Evolutionary conservation across 768 basidiomycete genomes (phyloP), one percentile per base, ranked within the genome.

Genomic region (Psilocybe azurescens): DNA sequence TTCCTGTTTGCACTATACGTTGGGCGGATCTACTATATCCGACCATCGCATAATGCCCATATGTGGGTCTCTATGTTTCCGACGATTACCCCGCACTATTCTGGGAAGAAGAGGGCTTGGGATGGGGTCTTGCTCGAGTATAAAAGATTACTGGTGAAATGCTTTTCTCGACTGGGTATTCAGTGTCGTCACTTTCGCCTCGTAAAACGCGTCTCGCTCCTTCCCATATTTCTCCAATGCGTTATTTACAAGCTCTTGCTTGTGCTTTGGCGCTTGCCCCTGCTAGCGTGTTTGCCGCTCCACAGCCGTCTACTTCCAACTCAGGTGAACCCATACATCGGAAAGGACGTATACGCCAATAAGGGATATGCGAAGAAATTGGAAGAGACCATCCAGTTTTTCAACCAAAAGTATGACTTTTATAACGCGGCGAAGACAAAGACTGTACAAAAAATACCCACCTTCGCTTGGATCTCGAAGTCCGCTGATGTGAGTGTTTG

Each of bases 391-490:
- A 63, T 70, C 44, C 52, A 62, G 20, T 63, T 58, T 50, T 67
- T 70, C 63, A 55, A 57, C 38, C 32, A 60, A 6, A 38, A 57
- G 13, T 48, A 52, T 20, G 67, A 70, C 47, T 38, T 38, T 11
- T 16, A 57, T 6, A 66, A 70, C 33, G 69, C 67, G 28, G 69
- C 65, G 7, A 60, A 63, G 53, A 61, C 67, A 8, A 48, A 60
- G 14, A 65, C 67, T 0, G 64, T 68, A 16, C 60, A 68, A 54
- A 59, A 63, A 41, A 63, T 65, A n/a, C 63, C 69, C 11, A 70
- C 69, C 2, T 72, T 72, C 60, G 51, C 65, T 14, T 72, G 71
- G 71, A 52, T 62, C 3, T 57, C 61, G 14, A 24, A 36, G 9
- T 32, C 39, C 48, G 29, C 49, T 11, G 52, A 46, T 44, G 49